Evolutionary conservation across 192 early-diverging fungal species (phyloP).

Genomic region (Obelidium mucronatum): DNA sequence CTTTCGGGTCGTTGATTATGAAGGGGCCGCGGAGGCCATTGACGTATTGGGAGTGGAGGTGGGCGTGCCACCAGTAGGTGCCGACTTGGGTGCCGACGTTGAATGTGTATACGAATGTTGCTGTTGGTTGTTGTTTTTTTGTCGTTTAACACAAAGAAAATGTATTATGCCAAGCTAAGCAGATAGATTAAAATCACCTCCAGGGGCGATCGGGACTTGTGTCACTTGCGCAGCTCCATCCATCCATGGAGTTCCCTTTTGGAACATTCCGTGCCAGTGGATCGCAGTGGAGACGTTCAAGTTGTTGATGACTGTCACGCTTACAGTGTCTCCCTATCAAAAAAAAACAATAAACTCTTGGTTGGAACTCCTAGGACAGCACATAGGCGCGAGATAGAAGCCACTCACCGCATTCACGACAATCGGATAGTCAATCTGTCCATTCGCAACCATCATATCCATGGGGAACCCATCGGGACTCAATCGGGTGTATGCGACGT

Average conservation of each 20-base stretch:
- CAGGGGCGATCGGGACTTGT: conserved; percentile 9
- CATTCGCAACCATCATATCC: conserved; percentile 30
- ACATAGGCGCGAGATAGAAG: too few relatives aligned
- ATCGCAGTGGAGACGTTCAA: conserved; percentile 44
- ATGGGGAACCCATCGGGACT: conserved; percentile 16
- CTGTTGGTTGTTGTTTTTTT: too few relatives aligned
- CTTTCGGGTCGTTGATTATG: conserved; percentile 69
- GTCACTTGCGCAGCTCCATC: conserved; percentile 21
- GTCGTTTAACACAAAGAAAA: too few relatives aligned
- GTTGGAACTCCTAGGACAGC: too few relatives aligned
- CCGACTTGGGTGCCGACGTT: conserved; percentile 69
- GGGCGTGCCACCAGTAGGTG: conserved; percentile 75
- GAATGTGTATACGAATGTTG: conserved; percentile 71
- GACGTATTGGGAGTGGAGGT: conserved; percentile 37
- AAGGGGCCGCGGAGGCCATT: conserved; percentile 78
- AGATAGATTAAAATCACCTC: background rate
- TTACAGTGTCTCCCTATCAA: conserved; percentile 14
- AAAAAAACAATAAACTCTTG: background rate
- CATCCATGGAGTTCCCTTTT: conserved; percentile 62
- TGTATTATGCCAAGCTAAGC: background rate
- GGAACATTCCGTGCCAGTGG: conserved; percentile 77
- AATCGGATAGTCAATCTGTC: conserved; percentile 22
- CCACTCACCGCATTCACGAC: conserved; percentile 1
- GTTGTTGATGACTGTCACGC: conserved; percentile 37
- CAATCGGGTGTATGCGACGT: conserved; percentile 12